A percentile compares a stretch with the other conserved stretches of the same genome.
Conservation (phyloP, 2,329 filamentous ascomycete species). For the Fusarium zealandicum region DNA sequence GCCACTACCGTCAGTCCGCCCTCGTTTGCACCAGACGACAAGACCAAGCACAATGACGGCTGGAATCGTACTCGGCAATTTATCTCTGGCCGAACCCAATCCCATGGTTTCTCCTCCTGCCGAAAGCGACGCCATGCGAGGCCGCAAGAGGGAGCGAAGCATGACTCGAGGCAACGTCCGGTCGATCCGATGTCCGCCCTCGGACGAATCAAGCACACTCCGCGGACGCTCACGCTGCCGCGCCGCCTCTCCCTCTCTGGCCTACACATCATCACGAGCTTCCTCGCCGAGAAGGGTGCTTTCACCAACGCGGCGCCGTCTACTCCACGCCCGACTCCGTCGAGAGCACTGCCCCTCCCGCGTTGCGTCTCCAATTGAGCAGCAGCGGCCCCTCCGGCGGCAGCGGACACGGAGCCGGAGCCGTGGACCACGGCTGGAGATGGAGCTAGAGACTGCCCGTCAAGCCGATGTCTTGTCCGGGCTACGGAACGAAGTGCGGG, state of each 20-base stretch:
- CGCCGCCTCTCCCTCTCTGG: constrained; percentile 47
- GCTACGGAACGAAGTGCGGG: constrained; percentile 47
- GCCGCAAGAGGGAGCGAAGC: constrained; percentile 52
- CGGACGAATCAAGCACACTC: constrained; percentile 53
- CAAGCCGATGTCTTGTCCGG: constrained; percentile 44
- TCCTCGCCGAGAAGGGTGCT: constrained; percentile 46
- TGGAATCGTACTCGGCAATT: constrained; percentile 28
- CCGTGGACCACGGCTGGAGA: constrained; percentile 45
- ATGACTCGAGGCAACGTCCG: constrained; percentile 45
- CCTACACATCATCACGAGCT: constrained; percentile 44
- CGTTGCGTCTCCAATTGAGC: constrained; percentile 46
- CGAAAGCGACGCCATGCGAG: constrained; percentile 45
- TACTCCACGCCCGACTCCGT: constrained; percentile 52
- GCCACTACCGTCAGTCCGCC: too few relatives aligned
- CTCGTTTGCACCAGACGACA: neutral
- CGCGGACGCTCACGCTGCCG: constrained; percentile 52
- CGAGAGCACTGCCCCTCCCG: constrained; percentile 56
- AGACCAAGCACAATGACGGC: constrained; percentile 36
- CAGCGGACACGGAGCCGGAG: constrained; percentile 51
- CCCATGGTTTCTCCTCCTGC: constrained; percentile 30
- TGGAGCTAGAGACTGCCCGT: constrained; percentile 39
- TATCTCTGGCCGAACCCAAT: constrained; percentile 37
- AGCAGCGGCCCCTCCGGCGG: constrained; percentile 43
- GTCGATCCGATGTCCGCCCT: constrained; percentile 41
- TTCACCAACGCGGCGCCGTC: constrained; percentile 52